Base-by-base conservation (phyloP, 108 stramenopile genomes). In the Cafeteria roenbergensis region DNA sequence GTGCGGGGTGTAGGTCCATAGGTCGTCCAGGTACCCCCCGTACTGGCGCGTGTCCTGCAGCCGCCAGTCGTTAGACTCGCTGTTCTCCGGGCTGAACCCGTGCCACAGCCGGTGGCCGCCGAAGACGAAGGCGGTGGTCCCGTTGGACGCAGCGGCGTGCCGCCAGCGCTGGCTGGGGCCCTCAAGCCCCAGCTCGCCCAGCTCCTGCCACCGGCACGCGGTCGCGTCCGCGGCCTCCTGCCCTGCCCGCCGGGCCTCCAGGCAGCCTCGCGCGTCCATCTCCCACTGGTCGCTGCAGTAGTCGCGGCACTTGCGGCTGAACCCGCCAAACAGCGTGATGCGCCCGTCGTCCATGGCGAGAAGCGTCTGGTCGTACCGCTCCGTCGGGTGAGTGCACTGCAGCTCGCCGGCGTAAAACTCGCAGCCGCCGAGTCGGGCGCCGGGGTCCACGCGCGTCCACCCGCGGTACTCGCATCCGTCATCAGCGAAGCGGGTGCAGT, bases 31-130 rank as follows among this genome's bases (percentile, higher is more conserved):
- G 57, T 86, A 88, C 9, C 88, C 88, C 24, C 88, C 88, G 50
- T 71, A 29, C 29, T 87, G 86, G 28, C 80, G 63, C 33, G 68
- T 25, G 31, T 68, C 78, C 48, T 62, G 78, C 62, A 64, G 68
- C 31, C 62, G 31, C 85, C 85, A 89, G 17, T 61, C 28, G 70
- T 88, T 88, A 0, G 71, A 76, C 57, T 66, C 71, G n/a, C 59
- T 73, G 79, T 89, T 89, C 57, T 88, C 87, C 17, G 34, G 48
- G 29, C 76, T 63, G 55, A 86, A 87, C 0, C 88, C 88, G 60
- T 89, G 87, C 88, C 88, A 89, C 34, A 89, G 66, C 1, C 88
- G 81, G 54, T 87, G 86, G 1, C 88, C 88, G n/a, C 88, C 88
- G 66, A 87, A 89, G 42, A 88, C 36, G 51, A 72, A 71, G 54